These are phyloP conservation scores for Atractiella rhizophila DNA, from an alignment of 768 basidiomycete genomes.

Conservation along the genomic window DNA sequence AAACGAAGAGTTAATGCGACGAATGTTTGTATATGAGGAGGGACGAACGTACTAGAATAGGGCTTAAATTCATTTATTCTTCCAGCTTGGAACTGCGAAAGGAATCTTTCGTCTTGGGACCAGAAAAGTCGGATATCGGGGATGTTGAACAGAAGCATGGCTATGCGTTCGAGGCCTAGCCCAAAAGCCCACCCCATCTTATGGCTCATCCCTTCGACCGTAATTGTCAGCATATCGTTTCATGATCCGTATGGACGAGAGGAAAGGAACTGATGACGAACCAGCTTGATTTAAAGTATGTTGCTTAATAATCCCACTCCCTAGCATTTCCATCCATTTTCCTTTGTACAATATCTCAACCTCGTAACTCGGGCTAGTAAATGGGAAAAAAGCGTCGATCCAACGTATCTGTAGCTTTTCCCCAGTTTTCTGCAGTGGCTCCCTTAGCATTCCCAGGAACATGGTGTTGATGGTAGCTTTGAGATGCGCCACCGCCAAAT, in stretches of 20 bases:
- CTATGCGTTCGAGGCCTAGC: slow-evolving; percentile 82
- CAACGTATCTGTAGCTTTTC: slow-evolving; percentile 71
- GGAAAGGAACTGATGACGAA: slow-evolving; percentile 24
- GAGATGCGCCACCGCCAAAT: slow-evolving; percentile 53
- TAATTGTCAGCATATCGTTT: neutral
- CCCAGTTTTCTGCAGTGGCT: slow-evolving; percentile 62
- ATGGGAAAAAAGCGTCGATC: slow-evolving; percentile 97
- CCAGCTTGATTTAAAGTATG: slow-evolving; percentile 66
- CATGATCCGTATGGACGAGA: neutral
- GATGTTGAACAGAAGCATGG: slow-evolving; percentile 89
- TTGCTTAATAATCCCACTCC: slow-evolving; percentile 73
- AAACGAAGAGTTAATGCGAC: too few relatives aligned
- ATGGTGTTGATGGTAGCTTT: slow-evolving; percentile 73
- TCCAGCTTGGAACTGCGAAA: slow-evolving; percentile 46
- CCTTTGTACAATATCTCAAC: slow-evolving; percentile 91
- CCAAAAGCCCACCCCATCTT: slow-evolving; percentile 97
- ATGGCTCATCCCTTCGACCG: slow-evolving; percentile 33
- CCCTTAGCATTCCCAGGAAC: slow-evolving; percentile 57
- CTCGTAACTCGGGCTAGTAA: slow-evolving; percentile 91
- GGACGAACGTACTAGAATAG: too few relatives aligned
- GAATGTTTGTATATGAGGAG: too few relatives aligned
- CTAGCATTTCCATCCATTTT: slow-evolving; percentile 89
- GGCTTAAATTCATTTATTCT: slow-evolving; percentile 59
- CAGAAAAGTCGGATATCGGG: slow-evolving; percentile 97
- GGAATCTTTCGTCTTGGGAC: slow-evolving; percentile 68